phyloP scores from a whole-genome alignment of 1,284 basidiomycete genomes.

The Tilletia walkeri region DNA sequence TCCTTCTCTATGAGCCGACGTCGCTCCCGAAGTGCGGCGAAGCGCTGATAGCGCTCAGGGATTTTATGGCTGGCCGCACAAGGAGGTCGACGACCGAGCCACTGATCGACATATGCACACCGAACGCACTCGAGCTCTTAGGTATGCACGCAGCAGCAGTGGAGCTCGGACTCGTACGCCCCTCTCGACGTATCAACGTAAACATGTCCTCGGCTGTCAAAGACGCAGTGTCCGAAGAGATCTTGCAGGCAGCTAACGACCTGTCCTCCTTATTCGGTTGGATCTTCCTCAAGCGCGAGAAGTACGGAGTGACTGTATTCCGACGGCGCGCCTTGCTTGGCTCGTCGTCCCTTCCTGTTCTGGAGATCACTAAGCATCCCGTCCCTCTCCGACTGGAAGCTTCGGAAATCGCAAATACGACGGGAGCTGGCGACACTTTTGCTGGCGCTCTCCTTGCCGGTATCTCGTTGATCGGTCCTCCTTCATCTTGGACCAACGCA shows the following conservation, averaged over 20 bases:
- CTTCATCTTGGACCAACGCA: neutral
- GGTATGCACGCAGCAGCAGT: constrained; percentile 21
- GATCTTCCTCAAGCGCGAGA: constrained; percentile 37
- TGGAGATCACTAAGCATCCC: constrained; percentile 27
- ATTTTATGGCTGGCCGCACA: constrained; percentile 52
- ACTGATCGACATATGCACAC: constrained; percentile 31
- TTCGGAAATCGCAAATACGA: constrained; percentile 37
- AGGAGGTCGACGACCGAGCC: neutral
- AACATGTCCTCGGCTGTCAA: no score
- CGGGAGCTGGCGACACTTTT: constrained; percentile 54
- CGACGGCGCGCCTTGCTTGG: no score
- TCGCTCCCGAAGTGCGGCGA: constrained; percentile 74
- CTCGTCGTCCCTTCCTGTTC: neutral
- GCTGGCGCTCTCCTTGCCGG: constrained; percentile 43
- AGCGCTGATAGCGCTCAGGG: constrained; percentile 64
- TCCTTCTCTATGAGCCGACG: constrained; percentile 68
- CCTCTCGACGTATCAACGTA: no score
- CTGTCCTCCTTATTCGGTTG: neutral
- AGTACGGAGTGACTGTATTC: constrained; percentile 20
- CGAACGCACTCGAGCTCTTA: constrained; percentile 34
- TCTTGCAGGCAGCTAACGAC: no score
- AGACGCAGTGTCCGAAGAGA: no score
- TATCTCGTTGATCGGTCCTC: constrained; percentile 14
- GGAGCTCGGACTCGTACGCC: neutral
- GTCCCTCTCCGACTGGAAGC: constrained; percentile 22